Evolutionary conservation across 2,329 filamentous ascomycete genomes (phyloP), one percentile per base, ranked within the genome.

Genomic region (Herpotrichia juniperi): DNA sequence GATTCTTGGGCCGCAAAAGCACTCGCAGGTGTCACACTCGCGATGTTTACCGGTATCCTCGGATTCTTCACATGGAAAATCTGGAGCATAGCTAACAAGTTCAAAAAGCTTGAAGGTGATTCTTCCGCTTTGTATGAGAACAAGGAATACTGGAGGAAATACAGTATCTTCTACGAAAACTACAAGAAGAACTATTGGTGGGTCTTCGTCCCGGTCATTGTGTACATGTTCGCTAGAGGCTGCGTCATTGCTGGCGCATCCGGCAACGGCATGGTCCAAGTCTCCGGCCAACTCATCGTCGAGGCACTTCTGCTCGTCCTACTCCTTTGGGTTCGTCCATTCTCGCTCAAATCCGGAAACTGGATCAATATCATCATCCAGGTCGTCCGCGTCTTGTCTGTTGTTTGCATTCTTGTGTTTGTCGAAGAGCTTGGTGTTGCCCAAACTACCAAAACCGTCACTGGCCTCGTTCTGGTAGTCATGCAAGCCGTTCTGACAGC

Each of bases 141-240:
- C 76, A 96, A 94, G 79, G 84, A 89, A 52, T 87, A 88, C 34
- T 97, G 94, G 93, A 83, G 91, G 72, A 96, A 94, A 79, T 99
- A 99, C 82, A 94, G 90, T 66, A 82, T 97, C 56, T 97, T 99
- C 78, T 99, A 99, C 79, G 94, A 97, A 67, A 88, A 88, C 63
- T 97, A 96, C 81, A 92, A 91, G 78, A 91, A 90, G 75, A 86
- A 87, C 63, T 96, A 93, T 79, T 99, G 94, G 94, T 97, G 93
- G 93, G 77, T 97, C 21, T 97, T 99, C 70, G 83, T 97, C 12
- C 94, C 94, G 0, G 81, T 84, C 55, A 96, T 97, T 67, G 55
- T 92, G 58, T 97, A 97, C 80, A 89, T 93, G 80, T 92, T 97
- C 68, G 87, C 86, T 69, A 94, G 94, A 78, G 93, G 93, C 48